A percentile compares a stretch with the other conserved stretches of the same genome.
These are phyloP conservation scores for Cystoderma amianthinum DNA, from an alignment of 768 basidiomycete species.

Conservation along the genomic window DNA sequence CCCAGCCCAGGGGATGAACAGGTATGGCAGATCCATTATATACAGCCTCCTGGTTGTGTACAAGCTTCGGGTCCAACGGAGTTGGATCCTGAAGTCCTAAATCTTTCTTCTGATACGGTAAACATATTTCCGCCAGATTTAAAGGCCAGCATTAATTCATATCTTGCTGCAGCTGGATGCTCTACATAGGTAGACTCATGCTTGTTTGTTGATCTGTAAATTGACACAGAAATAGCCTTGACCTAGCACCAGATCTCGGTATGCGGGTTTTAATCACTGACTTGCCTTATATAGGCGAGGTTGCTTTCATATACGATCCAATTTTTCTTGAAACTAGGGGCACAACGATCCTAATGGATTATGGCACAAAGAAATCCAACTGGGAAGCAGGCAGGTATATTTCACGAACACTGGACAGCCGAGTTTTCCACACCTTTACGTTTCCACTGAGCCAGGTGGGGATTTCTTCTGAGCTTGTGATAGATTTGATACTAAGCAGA, in stretches of 20 bases:
- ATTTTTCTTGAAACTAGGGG: conserved; percentile 41
- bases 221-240: conserved; percentile 18
- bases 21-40: conserved; percentile 35
- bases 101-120: neutral
- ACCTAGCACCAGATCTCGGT: conserved; percentile 27
- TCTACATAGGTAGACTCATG: conserved; percentile 14
- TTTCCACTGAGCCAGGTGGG: conserved; percentile 38
- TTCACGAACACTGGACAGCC: conserved; percentile 10
- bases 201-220: conserved; percentile 3
- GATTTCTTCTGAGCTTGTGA: neutral
- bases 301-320: conserved; percentile 51
- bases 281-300: conserved; percentile 11
- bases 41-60: conserved; percentile 12
- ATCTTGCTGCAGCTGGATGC: conserved; percentile 11
- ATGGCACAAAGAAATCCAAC: conserved; percentile 32
- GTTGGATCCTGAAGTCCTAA: neutral
- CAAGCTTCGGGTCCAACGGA: neutral
- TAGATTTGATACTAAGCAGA: no score
- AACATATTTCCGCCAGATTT: no score
- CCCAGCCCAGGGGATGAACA: conserved; percentile 4
- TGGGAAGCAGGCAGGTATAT: conserved; percentile 25
- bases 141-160: conserved; percentile 1
- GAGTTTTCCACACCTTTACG: conserved; percentile 43
- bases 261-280: conserved; percentile 32
- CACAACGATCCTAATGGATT: conserved; percentile 44